phyloP scores from a whole-genome alignment of 257 asterid species.

The Scutellaria galericulata region DNA sequence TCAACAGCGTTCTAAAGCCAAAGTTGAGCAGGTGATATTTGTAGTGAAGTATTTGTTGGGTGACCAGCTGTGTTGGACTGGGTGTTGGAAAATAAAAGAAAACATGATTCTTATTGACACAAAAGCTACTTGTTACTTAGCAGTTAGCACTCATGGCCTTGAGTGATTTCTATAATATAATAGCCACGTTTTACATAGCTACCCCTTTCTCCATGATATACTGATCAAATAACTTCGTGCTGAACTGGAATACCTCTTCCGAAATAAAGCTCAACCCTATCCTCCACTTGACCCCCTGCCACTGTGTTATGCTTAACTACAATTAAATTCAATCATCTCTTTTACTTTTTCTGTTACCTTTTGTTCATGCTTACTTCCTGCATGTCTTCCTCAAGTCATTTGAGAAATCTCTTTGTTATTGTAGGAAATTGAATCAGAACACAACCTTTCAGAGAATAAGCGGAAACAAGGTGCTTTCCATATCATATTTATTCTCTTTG shows the following conservation, averaged over 20 bases:
- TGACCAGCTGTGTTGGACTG: slow-evolving; percentile 1
- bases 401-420: slow-evolving; percentile 28
- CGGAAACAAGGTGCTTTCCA: slow-evolving; percentile 61
- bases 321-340: slow-evolving; percentile 2
- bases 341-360: neutral
- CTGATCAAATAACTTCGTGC: slow-evolving; percentile 5
- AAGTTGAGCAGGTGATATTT: slow-evolving; percentile 54
- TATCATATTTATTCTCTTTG: slow-evolving; percentile 17
- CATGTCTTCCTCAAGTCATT: slow-evolving; percentile 27
- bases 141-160: slow-evolving; percentile 1
- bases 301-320: neutral
- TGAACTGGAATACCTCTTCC: slow-evolving; percentile 24
- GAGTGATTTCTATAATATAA: neutral
- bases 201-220: neutral
- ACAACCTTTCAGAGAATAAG: slow-evolving; percentile 45
- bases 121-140: slow-evolving; percentile 13
- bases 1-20: slow-evolving; percentile 56
- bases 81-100: slow-evolving; percentile 13
- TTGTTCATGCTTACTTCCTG: neutral
- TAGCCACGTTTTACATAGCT: neutral
- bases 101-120: neutral
- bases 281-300: neutral
- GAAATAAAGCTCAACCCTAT: neutral
- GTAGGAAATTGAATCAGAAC: slow-evolving; percentile 64
- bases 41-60: slow-evolving; percentile 8